Conservation (phyloP, 2,329 filamentous ascomycete species). For the Colletotrichum cereale region DNA sequence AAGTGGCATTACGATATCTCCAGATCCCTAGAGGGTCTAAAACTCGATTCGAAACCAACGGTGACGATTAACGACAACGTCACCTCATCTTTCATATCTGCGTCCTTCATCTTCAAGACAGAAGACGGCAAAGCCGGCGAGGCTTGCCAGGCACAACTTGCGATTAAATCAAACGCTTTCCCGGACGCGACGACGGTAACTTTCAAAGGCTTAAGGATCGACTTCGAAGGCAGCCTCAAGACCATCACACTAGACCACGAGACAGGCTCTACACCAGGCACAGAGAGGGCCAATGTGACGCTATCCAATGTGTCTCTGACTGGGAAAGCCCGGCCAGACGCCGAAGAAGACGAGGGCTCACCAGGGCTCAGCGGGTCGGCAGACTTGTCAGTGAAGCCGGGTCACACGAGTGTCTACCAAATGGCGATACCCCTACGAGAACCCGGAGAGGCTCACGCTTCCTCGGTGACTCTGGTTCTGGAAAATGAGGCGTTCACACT, state of each 20-base stretch:
- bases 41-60: constrained; percentile 58
- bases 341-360: constrained; percentile 44
- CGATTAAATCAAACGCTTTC: constrained; percentile 68
- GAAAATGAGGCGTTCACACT: constrained; percentile 75
- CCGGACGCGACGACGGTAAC: constrained; percentile 63
- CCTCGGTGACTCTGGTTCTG: constrained; percentile 73
- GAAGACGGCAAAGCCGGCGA: constrained; percentile 74
- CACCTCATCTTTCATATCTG: constrained; percentile 65
- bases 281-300: constrained; percentile 42
- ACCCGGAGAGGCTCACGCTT: constrained; percentile 79
- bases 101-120: constrained; percentile 69
- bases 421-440: constrained; percentile 82
- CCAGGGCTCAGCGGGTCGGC: constrained; percentile 44
- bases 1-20: constrained; percentile 73
- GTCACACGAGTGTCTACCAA: constrained; percentile 77
- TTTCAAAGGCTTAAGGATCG: constrained; percentile 64
- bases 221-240: constrained; percentile 70
- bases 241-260: constrained; percentile 65
- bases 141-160: constrained; percentile 67
- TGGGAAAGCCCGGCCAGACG: constrained; percentile 14
- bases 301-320: constrained; percentile 47
- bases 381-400: constrained; percentile 75
- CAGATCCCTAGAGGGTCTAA: constrained; percentile 66
- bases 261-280: constrained; percentile 27
- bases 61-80: constrained; percentile 65